Conservation (phyloP, 352 stramenopile genomes). For the Elongisporangium senticosum region DNA sequence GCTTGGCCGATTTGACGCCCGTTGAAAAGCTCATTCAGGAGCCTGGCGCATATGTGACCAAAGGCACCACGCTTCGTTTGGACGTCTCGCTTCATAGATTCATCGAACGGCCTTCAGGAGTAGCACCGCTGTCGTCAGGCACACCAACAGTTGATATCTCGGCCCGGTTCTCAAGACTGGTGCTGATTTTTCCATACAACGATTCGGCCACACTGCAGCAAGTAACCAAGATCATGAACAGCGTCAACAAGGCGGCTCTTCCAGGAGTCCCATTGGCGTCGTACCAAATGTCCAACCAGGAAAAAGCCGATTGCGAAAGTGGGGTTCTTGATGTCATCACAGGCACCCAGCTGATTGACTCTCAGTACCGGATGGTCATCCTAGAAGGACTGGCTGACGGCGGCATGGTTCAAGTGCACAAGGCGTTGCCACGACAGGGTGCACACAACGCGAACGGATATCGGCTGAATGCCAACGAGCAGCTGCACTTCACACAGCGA, state of each 20-base stretch:
- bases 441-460: slow-evolving; percentile 15
- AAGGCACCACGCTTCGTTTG: slow-evolving; percentile 32
- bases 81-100: slow-evolving; percentile 36
- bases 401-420: slow-evolving; percentile 45
- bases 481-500: slow-evolving; percentile 66
- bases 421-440: slow-evolving; percentile 23
- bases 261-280: slow-evolving; percentile 57
- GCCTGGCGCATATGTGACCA: slow-evolving; percentile 47
- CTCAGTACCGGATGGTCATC: slow-evolving; percentile 78
- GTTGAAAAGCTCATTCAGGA: slow-evolving; percentile 46
- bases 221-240: slow-evolving; percentile 49
- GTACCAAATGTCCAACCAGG: slow-evolving; percentile 64
- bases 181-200: slow-evolving; percentile 82
- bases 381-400: slow-evolving; percentile 74
- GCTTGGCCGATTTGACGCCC: slow-evolving; percentile 22
- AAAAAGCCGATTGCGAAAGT: slow-evolving; percentile 41
- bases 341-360: slow-evolving; percentile 85
- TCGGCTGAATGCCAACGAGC: slow-evolving; percentile 65
- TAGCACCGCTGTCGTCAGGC: not conserved
- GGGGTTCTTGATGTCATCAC: slow-evolving; percentile 82
- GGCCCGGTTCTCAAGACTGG: slow-evolving; percentile 60
- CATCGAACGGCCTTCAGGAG: slow-evolving; percentile 8
- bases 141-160: not conserved
- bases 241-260: slow-evolving; percentile 55
- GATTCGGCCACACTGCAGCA: slow-evolving; percentile 27